Evolutionary conservation across 129 eudicot species (phyloP).

Genomic region (Oenanthe sinensis): DNA sequence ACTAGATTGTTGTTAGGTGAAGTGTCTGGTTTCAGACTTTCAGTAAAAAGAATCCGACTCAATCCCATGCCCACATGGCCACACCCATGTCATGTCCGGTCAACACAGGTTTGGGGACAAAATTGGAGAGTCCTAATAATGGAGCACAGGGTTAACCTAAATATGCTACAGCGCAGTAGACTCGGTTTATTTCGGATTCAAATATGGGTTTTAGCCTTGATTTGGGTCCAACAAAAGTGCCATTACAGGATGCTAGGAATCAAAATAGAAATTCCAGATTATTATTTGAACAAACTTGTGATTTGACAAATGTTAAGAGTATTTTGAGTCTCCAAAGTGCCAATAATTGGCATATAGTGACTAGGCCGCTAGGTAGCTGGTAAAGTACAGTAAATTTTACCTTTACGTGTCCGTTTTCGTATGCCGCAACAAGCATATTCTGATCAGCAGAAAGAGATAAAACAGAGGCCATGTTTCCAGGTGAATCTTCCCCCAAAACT

Average conservation of each 20-base stretch:
- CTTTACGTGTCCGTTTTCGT: constrained; percentile 70
- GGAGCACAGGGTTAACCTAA: background rate
- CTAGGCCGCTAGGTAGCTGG: background rate
- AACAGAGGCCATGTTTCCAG: constrained; percentile 44
- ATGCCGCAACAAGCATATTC: constrained; percentile 42
- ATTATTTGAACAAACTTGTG: background rate
- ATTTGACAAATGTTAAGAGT: background rate
- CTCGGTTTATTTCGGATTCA: background rate
- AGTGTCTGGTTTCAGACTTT: background rate
- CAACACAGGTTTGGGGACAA: background rate
- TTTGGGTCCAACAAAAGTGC: background rate
- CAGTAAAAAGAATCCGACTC: background rate
- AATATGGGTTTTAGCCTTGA: background rate
- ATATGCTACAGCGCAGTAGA: background rate
- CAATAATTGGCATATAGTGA: background rate
- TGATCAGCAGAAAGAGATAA: constrained; percentile 50
- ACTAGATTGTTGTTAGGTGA: background rate
- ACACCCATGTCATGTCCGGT: background rate
- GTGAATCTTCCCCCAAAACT: constrained; percentile 56
- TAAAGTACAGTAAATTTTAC: constrained; percentile 15
- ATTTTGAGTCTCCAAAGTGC: background rate
- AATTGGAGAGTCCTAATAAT: background rate
- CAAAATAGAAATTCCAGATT: background rate
- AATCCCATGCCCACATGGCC: background rate
- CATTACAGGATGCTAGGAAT: background rate